These are phyloP conservation scores for Moesziomyces antarcticus DNA, from an alignment of 1,284 basidiomycete species.

Conservation along the genomic window DNA sequence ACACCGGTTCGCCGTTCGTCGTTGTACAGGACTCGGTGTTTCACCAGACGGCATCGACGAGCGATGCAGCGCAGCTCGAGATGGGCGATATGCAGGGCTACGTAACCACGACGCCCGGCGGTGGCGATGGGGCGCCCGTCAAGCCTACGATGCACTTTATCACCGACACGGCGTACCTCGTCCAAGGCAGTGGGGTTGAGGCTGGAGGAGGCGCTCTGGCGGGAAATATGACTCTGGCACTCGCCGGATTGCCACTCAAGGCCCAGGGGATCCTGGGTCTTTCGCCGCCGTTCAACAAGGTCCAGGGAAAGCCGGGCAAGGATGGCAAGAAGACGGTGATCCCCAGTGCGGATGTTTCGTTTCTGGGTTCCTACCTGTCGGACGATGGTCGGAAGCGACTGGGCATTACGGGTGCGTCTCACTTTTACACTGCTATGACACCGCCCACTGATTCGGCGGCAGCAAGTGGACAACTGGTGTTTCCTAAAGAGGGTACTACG, in stretches of 20 bases:
- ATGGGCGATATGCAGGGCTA: conserved; percentile 2
- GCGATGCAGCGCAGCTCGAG: neutral
- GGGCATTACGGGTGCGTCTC: conserved; percentile 11
- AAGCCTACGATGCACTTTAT: conserved; percentile 26
- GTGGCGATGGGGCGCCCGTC: neutral
- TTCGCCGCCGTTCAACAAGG: conserved; percentile 21
- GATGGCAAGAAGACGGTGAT: neutral
- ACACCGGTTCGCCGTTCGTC: conserved; percentile 39
- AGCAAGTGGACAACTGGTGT: conserved; percentile 20
- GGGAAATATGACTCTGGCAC: conserved; percentile 12
- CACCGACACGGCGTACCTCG: conserved; percentile 5
- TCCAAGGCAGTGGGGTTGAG: conserved; percentile 3
- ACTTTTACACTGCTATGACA: conserved; percentile 24
- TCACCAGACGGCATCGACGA: conserved; percentile 1
- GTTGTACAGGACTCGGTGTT: conserved; percentile 8
- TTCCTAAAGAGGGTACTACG: conserved; percentile 18
- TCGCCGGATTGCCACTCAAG: conserved; percentile 9
- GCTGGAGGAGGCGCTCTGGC: conserved; percentile 5
- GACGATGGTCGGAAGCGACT: neutral
- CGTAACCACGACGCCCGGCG: conserved; percentile 11
- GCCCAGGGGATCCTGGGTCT: conserved; percentile 32
- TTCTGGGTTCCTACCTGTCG: conserved; percentile 23
- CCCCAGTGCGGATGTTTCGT: conserved; percentile 15
- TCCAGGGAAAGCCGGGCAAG: neutral
- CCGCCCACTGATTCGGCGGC: neutral